Conservation (phyloP, 1,284 basidiomycete species). For the Fomes fomentarius region DNA sequence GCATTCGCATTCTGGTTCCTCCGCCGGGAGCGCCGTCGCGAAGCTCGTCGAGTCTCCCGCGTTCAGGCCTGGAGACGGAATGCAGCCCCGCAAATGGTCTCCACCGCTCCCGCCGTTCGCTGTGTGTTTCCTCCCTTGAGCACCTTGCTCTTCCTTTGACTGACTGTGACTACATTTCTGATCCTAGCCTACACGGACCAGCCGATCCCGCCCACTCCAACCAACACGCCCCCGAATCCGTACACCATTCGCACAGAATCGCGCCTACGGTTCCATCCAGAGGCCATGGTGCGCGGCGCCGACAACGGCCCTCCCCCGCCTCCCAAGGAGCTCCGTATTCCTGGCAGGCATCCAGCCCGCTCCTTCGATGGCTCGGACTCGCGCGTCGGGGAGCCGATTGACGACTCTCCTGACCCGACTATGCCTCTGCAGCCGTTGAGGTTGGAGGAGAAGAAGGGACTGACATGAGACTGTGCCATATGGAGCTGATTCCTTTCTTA, state of each 20-base stretch:
- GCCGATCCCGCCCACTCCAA: neutral
- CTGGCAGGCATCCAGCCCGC: neutral
- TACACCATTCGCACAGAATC: neutral
- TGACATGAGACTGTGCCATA: too few species aligned
- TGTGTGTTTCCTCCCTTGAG: neutral
- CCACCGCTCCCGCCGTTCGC: neutral
- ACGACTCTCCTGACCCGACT: conserved; percentile 1
- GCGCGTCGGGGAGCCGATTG: neutral
- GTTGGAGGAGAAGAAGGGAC: neutral
- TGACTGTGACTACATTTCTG: neutral
- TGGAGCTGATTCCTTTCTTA: too few species aligned
- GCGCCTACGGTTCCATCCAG: neutral
- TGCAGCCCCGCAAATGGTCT: too few species aligned
- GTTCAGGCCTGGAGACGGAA: neutral
- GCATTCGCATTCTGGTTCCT: neutral
- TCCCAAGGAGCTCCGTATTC: neutral
- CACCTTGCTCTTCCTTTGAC: neutral
- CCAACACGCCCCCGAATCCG: neutral
- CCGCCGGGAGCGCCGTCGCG: neutral
- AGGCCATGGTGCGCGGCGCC: neutral
- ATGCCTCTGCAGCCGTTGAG: conserved; percentile 7
- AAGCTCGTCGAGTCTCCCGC: neutral
- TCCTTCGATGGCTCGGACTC: neutral
- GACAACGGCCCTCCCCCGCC: neutral
- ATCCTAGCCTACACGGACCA: too few species aligned